Evolutionary conservation across 257 asterid species (phyloP).

Genomic region (Solanum habrochaites): DNA sequence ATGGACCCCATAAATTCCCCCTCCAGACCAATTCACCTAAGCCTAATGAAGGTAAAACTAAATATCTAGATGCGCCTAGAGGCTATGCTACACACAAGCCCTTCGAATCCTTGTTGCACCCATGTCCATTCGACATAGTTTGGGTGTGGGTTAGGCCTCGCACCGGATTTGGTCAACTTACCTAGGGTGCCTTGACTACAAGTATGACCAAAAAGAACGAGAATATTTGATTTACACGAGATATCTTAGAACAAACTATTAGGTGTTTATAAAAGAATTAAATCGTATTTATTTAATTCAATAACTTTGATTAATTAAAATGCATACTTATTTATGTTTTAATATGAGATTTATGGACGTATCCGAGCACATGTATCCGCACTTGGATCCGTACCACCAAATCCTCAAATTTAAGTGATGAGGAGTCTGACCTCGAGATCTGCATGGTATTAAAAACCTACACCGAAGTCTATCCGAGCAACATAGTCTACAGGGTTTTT

Average conservation of each 20-base stretch:
- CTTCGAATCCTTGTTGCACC: background rate
- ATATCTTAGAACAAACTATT: background rate
- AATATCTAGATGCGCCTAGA: background rate
- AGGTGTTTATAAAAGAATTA: background rate
- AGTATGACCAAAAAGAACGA: background rate
- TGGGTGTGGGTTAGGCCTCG: background rate
- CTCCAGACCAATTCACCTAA: background rate
- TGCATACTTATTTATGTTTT: background rate
- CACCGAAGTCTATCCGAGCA: background rate
- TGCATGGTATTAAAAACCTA: background rate
- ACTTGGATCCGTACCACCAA: background rate
- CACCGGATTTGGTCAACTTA: background rate
- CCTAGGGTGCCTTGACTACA: background rate
- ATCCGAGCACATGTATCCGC: background rate
- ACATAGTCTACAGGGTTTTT: background rate
- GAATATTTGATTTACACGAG: background rate
- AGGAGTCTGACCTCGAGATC: background rate
- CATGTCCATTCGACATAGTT: background rate
- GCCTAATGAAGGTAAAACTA: background rate
- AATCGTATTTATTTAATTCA: background rate
- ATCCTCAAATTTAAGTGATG: background rate
- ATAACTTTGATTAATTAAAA: background rate
- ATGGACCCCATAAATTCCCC: background rate
- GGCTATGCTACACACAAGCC: background rate
- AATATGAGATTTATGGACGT: background rate